Base-by-base conservation (phyloP, 2,329 filamentous ascomycete genomes). In the Ophiocordyceps polyrhachis-furcata region DNA sequence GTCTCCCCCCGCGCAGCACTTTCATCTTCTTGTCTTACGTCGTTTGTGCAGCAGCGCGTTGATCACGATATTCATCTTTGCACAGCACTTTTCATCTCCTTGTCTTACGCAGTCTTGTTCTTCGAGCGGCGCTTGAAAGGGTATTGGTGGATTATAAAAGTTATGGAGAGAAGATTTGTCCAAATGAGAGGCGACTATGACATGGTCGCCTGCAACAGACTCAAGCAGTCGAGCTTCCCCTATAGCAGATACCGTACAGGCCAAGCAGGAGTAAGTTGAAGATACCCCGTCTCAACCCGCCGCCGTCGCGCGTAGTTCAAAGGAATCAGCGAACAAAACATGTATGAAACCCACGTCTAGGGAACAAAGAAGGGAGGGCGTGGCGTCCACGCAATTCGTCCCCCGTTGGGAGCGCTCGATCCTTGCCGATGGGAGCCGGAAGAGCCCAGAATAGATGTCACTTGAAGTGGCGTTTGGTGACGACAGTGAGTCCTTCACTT, bases 401-500 rank as follows among this genome's bases (percentile, higher is more conserved):
- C 21, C 21, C 21, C 21, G 21, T 23, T 23, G 15, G 8, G 32
- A 37, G 32, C 32, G 14, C 14, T 37, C 14, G 14, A n/a, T 17
- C 32, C 4, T 8, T 8, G 14, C 21, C 21, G 32, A 17, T 37
- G 8, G 32, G 8, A 37, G n/a, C 32, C 32, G n/a, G 29, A 37
- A 5, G 4, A 17, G 8, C 5, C 32, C 14, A 17, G 32, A 23
- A 37, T 17, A 4, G 32, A 37, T 37, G 5, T 9, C 5, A 9
- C 32, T 37, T 14, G n/a, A n/a, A 8, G 14, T 1, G 14, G 5
- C 5, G 8, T 6, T 8, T 9, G 8, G 15, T 31, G n/a, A n/a
- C n/a, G n/a, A n/a, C 29, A 11, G 29, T 11, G 29, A 12, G 29
- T 14, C 31, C n/a, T 38, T 41, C 38, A 50, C 21, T 50, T 48